phyloP scores from a whole-genome alignment of 768 basidiomycete genomes.

The Boletus patriciae region DNA sequence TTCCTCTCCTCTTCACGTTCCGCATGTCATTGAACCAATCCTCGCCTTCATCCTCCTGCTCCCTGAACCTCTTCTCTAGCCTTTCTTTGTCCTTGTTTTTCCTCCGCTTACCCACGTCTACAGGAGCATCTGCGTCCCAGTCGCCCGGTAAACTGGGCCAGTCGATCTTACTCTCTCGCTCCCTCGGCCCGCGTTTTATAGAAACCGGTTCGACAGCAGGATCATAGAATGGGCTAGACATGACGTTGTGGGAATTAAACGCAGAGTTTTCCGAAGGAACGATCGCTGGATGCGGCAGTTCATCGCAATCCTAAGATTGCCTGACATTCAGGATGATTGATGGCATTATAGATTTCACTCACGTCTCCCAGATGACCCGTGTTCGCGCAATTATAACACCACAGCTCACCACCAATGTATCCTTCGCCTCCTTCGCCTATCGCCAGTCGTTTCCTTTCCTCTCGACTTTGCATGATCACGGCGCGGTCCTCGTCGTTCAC shows the following conservation, averaged over 20 bases:
- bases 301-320: constrained; percentile 58
- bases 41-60: constrained; percentile 55
- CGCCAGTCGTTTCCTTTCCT: constrained; percentile 46
- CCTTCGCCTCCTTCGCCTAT: constrained; percentile 77
- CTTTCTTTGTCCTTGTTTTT: constrained; percentile 58
- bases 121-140: constrained; percentile 49
- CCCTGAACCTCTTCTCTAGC: constrained; percentile 51
- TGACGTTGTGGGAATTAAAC: constrained; percentile 61
- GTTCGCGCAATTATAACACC: constrained; percentile 81
- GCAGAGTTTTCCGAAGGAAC: constrained; percentile 58
- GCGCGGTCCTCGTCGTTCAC: constrained; percentile 53
- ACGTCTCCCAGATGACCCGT: constrained; percentile 81
- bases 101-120: constrained; percentile 65
- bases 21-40: constrained; percentile 63
- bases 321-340: neutral
- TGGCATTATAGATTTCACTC: constrained; percentile 29
- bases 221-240: constrained; percentile 66
- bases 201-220: constrained; percentile 34
- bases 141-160: constrained; percentile 38
- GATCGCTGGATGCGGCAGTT: constrained; percentile 41
- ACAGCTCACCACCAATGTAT: constrained; percentile 69
- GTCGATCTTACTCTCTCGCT: constrained; percentile 29
- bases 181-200: constrained; percentile 41
- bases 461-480: constrained; percentile 45
- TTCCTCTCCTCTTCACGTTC: constrained; percentile 32